Conservation (phyloP, 768 basidiomycete species). For the Hericium rajendrae region DNA sequence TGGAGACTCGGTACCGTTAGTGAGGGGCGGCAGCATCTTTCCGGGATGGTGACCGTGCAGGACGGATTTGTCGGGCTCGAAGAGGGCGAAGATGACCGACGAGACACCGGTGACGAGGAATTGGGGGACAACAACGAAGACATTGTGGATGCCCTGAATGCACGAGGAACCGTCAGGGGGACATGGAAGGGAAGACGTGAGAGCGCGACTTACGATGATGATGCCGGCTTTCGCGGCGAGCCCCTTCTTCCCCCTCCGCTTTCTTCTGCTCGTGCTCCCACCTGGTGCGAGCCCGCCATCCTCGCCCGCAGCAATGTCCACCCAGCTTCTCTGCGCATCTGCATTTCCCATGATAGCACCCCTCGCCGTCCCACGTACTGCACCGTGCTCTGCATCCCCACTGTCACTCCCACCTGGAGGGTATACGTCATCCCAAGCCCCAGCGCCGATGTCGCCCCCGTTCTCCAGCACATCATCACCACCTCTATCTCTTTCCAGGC, state of each 20-base stretch:
- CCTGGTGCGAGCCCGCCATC: background rate
- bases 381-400: background rate
- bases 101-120: constrained; percentile 86
- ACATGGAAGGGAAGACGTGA: background rate
- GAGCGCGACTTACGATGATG: constrained; percentile 52
- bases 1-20: background rate
- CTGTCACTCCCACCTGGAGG: background rate
- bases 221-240: constrained; percentile 82
- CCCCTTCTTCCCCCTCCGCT: constrained; percentile 14
- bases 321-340: constrained; percentile 11
- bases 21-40: constrained; percentile 1
- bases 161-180: no score
- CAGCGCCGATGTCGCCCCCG: background rate
- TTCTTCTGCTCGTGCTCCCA: background rate
- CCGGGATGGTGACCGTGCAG: constrained; percentile 11
- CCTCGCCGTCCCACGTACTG: background rate
- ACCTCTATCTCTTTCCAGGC: background rate
- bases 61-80: constrained; percentile 54
- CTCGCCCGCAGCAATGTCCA: constrained; percentile 3
- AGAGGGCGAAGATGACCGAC: constrained; percentile 75
- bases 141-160: constrained; percentile 83
- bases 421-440: background rate
- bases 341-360: constrained; percentile 10
- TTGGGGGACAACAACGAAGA: constrained; percentile 90
- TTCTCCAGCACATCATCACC: background rate